These are phyloP conservation scores for Dimocarpus longan DNA, from an alignment of 345 rosid species.

Conservation along the genomic window DNA sequence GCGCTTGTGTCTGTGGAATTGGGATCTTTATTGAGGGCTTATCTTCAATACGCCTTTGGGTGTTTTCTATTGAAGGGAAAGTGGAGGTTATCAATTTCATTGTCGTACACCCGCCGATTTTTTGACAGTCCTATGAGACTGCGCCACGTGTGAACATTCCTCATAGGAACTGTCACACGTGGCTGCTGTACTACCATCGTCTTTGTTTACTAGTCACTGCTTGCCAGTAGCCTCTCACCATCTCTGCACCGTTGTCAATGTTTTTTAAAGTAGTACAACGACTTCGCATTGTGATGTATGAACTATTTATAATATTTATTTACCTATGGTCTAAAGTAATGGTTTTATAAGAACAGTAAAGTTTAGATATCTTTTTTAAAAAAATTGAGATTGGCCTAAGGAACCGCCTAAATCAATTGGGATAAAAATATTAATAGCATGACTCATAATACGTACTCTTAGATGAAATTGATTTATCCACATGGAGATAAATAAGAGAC, in stretches of 20 bases:
- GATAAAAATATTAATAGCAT: too few relatives aligned
- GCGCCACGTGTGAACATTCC: conserved; percentile 13
- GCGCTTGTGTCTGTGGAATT: too few relatives aligned
- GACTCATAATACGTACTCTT: too few relatives aligned
- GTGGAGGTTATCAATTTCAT: conserved; percentile 21
- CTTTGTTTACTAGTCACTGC: background rate
- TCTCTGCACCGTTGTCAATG: background rate
- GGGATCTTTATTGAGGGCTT: conserved; percentile 7
- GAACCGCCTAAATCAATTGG: too few relatives aligned
- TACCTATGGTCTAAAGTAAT: too few relatives aligned
- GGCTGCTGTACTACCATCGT: background rate
- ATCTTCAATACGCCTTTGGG: conserved; percentile 6
- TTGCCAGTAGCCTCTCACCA: too few relatives aligned
- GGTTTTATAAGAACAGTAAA: too few relatives aligned
- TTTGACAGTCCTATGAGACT: conserved; percentile 13
- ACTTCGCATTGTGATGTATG: conserved; percentile 1
- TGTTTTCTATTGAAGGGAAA: background rate
- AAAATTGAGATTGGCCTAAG: too few relatives aligned
- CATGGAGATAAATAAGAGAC: too few relatives aligned
- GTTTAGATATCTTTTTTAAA: too few relatives aligned
- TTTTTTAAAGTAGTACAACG: background rate
- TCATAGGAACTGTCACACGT: background rate
- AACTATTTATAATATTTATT: too few relatives aligned
- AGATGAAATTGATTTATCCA: too few relatives aligned
- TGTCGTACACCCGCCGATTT: conserved; percentile 14